phyloP scores from a whole-genome alignment of 2,329 filamentous ascomycete genomes.

The Ophiostoma australiae region DNA sequence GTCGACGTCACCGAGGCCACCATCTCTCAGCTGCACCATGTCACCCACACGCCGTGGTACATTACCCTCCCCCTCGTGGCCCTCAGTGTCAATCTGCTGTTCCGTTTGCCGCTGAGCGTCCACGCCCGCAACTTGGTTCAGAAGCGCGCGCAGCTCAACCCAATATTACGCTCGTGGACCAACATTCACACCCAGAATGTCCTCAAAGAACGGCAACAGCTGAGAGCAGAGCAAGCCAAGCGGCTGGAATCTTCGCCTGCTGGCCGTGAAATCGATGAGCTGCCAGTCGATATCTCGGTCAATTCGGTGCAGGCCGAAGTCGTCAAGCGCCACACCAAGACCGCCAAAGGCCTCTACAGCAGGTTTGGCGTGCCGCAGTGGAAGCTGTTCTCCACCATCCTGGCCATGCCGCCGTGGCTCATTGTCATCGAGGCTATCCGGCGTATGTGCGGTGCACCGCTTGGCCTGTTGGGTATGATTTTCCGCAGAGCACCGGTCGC shows the following conservation, averaged over 20 bases:
- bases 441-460: slow-evolving; percentile 42
- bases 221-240: slow-evolving; percentile 17
- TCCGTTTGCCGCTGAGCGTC: slow-evolving; percentile 45
- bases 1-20: slow-evolving; percentile 41
- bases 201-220: slow-evolving; percentile 20
- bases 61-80: slow-evolving; percentile 51
- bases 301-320: slow-evolving; percentile 28
- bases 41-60: slow-evolving; percentile 49
- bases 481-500: slow-evolving; percentile 25
- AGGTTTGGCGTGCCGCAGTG: slow-evolving; percentile 44
- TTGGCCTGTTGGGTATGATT: slow-evolving; percentile 37
- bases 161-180: slow-evolving; percentile 37
- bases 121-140: slow-evolving; percentile 36
- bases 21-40: slow-evolving; percentile 42
- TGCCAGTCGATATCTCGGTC: background rate
- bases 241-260: background rate
- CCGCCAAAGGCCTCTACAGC: slow-evolving; percentile 30
- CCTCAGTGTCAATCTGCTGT: slow-evolving; percentile 35
- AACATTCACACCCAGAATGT: slow-evolving; percentile 31
- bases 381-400: slow-evolving; percentile 41
- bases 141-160: slow-evolving; percentile 32
- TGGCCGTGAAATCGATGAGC: background rate
- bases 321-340: slow-evolving; percentile 31
- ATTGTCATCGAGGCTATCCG: slow-evolving; percentile 48
- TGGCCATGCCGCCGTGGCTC: slow-evolving; percentile 47